Base-by-base conservation (phyloP, 202 grass and related monocot genomes). In the Sporobolus alterniflorus region DNA sequence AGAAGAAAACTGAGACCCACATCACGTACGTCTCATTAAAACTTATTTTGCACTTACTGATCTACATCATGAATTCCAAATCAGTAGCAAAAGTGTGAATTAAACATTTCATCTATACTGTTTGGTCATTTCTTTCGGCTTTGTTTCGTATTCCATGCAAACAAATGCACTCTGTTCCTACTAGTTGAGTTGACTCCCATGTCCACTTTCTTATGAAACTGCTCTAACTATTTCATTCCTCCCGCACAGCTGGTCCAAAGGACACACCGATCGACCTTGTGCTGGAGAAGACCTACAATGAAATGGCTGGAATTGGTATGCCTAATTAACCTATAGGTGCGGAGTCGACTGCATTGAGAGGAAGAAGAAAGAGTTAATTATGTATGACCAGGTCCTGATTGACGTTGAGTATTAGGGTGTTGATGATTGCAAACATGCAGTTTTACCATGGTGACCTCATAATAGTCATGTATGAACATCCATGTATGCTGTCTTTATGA, bases 281-380 rank as follows among this genome's bases (percentile, higher is more conserved):
- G 67, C 87, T 89, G 60, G 91, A 98, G 84, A 98, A 93, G 75
- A 94, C 96, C 3, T 95, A 98, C 14, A 93, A 98, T 90, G 92
- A 86, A 61, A 98, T 95, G 64, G 68, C 89, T 81, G 96, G 96
- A 76, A 89, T 98, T 41, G 91, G 96, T 36, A 94, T 94, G 96
- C 96, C 96, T 76, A 91, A n/a, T n/a, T n/a, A n/a, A 95, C 85
- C 96, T 98, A 44, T 98, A 94, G 69, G 30, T 52, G 48, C 31
- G n/a, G 1, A 10, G 0, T 39, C 1, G 34, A 17, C 18, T 70
- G 26, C 63, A 17, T 6, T 20, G 9, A 30, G 20, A 54, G 50
- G 50, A 9, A n/a, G 1, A 6, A 54, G 50, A 44, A 32, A 32
- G 47, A 59, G 39, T 80, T 77, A 5, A 46, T 5, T 65, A 57